Conservation (phyloP, 768 basidiomycete genomes). For the button mushroom (Agaricus bisporus) region DNA sequence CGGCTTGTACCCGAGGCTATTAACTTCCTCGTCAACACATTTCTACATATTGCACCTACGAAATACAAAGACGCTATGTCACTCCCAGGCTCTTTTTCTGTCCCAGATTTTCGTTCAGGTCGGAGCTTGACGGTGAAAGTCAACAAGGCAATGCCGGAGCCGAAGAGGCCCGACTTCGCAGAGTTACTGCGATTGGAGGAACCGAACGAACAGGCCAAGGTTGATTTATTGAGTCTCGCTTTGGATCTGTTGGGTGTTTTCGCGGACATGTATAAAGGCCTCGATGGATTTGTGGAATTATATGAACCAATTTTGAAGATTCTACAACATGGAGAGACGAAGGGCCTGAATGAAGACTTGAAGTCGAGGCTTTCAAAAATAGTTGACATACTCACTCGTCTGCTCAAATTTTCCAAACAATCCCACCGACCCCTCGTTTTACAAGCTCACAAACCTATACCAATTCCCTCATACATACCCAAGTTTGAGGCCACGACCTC, state of each 20-base stretch:
- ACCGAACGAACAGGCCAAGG: conserved; percentile 60
- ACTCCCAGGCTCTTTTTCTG: conserved; percentile 66
- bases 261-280: conserved; percentile 69
- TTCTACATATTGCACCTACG: conserved; percentile 72
- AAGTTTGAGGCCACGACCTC: conserved; percentile 82
- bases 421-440: conserved; percentile 73
- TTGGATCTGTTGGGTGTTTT: conserved; percentile 61
- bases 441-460: conserved; percentile 94
- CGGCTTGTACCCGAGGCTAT: conserved; percentile 85
- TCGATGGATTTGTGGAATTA: conserved; percentile 83
- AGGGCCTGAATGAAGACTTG: conserved; percentile 41
- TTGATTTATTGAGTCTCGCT: conserved; percentile 59
- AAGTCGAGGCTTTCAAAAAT: conserved; percentile 22
- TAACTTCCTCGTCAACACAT: conserved; percentile 69
- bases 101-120: conserved; percentile 60
- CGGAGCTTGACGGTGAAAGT: conserved; percentile 33
- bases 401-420: conserved; percentile 69
- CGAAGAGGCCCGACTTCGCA: conserved; percentile 42
- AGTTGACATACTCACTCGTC: conserved; percentile 45
- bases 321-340: conserved; percentile 44
- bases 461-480: conserved; percentile 89
- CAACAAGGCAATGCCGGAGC: conserved; percentile 31
- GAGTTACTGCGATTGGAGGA: conserved; percentile 30
- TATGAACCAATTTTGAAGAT: conserved; percentile 62
- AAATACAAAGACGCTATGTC: conserved; percentile 34